Evolutionary conservation across 495 filamentous ascomycete genomes (phyloP).

Genomic region (Aspergillus sclerotioniger): DNA sequence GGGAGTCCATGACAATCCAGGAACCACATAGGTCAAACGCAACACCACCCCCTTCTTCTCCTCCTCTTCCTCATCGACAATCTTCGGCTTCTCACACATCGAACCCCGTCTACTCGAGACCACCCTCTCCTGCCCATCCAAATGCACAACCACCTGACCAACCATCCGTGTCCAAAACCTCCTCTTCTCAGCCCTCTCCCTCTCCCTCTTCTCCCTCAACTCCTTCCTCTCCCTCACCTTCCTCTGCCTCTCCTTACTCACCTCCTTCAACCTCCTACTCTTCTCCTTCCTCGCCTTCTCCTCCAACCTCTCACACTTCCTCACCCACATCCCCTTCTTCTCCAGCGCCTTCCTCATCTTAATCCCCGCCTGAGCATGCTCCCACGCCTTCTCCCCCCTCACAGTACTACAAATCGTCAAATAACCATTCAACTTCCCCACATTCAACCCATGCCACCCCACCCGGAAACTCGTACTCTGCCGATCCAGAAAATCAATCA

Average conservation of each 20-base stretch:
- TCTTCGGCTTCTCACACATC: slow-evolving; percentile 27
- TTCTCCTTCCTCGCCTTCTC: slow-evolving; percentile 29
- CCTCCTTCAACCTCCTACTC: slow-evolving; percentile 20
- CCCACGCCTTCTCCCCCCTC: slow-evolving; percentile 7
- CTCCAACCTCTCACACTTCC: slow-evolving; percentile 25
- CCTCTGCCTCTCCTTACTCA: slow-evolving; percentile 7
- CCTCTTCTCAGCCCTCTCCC: slow-evolving; percentile 48
- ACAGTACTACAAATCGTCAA: slow-evolving; percentile 18
- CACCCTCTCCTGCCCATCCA: slow-evolving; percentile 48
- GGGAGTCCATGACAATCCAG: slow-evolving; percentile 60
- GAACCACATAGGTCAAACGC: slow-evolving; percentile 62
- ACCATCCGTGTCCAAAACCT: slow-evolving; percentile 57
- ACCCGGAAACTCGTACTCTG: slow-evolving; percentile 9
- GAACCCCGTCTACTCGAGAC: slow-evolving; percentile 55
- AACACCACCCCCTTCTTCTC: slow-evolving; percentile 38
- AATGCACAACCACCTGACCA: slow-evolving; percentile 47
- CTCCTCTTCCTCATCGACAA: slow-evolving; percentile 15
- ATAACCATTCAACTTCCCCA: slow-evolving; percentile 19
- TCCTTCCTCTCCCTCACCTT: slow-evolving; percentile 27
- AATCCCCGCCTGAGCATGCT: slow-evolving; percentile 8
- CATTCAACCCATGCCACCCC: slow-evolving; percentile 13
- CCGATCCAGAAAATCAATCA: slow-evolving; percentile 20
- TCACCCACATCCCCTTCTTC: slow-evolving; percentile 10
- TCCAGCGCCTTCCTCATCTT: slow-evolving; percentile 11
- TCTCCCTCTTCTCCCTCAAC: slow-evolving; percentile 34